Percentiles rank a stretch among this genome's conserved stretches.
Evolutionary conservation across 202 grass and related monocot genomes (phyloP).

Genomic region (Bolboschoenoplectus hybrid): DNA sequence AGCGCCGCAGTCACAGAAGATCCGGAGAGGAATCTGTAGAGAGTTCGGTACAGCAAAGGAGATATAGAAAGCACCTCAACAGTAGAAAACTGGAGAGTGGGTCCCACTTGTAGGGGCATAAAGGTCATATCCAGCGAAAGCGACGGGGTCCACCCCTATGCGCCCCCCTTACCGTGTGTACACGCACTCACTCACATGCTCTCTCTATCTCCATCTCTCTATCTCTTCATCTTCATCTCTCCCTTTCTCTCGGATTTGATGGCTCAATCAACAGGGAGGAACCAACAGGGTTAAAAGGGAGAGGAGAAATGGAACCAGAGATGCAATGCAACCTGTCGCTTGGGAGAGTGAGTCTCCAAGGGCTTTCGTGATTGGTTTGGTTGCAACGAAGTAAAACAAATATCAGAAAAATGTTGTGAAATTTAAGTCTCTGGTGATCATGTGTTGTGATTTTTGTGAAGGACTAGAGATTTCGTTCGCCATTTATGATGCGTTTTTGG

Average conservation of each 20-base stretch:
- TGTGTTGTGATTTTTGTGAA: neutral
- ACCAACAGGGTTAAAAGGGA: neutral
- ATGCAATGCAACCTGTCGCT: neutral
- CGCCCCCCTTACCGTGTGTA: neutral
- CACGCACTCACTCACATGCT: slow-evolving; percentile 32
- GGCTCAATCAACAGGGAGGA: neutral
- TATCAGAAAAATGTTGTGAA: neutral
- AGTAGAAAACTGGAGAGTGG: neutral
- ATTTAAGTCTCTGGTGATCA: neutral
- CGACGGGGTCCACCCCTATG: neutral
- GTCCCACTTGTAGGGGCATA: neutral
- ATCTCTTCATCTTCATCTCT: neutral
- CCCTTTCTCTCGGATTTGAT: neutral
- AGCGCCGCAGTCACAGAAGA: neutral
- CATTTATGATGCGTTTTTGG: neutral
- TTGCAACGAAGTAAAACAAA: neutral
- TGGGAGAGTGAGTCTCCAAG: neutral
- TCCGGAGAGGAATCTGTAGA: neutral
- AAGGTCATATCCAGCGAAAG: neutral
- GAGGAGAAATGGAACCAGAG: neutral
- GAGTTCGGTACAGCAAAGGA: slow-evolving; percentile 14
- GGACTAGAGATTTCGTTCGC: neutral
- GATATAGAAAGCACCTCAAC: neutral
- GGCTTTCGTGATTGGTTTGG: neutral
- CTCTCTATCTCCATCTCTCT: neutral